Conservation (phyloP, 805 yeast genomes). For the Ogataea ramenticola region DNA sequence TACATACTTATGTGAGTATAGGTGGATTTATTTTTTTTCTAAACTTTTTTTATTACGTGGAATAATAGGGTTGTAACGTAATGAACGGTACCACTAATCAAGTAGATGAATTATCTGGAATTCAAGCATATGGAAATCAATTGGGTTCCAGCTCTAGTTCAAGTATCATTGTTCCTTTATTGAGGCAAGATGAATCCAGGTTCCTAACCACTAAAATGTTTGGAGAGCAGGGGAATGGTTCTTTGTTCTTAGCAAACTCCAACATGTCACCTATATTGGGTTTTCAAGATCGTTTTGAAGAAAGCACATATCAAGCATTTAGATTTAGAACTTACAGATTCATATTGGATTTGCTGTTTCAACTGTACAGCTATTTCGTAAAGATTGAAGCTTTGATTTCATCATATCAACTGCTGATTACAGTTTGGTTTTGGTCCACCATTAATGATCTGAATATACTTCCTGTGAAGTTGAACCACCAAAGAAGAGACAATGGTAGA, state of each 20-base stretch:
- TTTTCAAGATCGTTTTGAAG: background rate
- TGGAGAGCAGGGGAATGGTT: background rate
- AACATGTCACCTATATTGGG: background rate
- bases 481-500: too few species aligned
- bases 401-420: background rate
- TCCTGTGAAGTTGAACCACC: background rate
- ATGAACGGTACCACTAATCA: too few species aligned
- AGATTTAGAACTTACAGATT: background rate
- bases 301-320: background rate
- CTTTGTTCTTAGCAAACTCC: too few species aligned
- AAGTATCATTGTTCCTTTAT: background rate
- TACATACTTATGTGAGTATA: too few species aligned
- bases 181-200: background rate
- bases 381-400: background rate
- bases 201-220: background rate
- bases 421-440: background rate
- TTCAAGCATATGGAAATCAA: too few species aligned
- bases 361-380: background rate
- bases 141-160: background rate
- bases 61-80: too few species aligned
- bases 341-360: constrained; percentile 1
- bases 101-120: background rate
- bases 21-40: too few species aligned
- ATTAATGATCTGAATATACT: background rate
- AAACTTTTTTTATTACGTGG: too few species aligned